Conservation (phyloP, 2,329 filamentous ascomycete species). For the Aspergillus sergii region DNA sequence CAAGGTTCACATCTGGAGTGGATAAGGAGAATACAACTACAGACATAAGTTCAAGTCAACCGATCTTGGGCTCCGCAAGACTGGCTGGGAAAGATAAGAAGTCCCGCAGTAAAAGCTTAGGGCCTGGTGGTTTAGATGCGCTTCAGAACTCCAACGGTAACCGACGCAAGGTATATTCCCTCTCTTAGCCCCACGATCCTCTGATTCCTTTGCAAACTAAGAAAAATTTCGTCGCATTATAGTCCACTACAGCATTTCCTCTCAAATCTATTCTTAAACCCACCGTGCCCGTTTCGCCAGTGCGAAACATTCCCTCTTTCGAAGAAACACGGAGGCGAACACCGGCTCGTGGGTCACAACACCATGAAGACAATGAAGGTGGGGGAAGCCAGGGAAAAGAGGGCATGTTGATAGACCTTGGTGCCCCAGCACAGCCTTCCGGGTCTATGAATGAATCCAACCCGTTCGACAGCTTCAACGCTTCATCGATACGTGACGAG, state of each 20-base stretch:
- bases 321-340: conserved; percentile 53
- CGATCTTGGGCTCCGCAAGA: conserved; percentile 27
- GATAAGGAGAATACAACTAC: conserved; percentile 81
- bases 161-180: conserved; percentile 70
- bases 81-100: conserved; percentile 59
- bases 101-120: conserved; percentile 92
- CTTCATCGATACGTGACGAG: conserved; percentile 45
- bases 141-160: conserved; percentile 76
- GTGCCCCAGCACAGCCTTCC: conserved; percentile 39
- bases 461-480: conserved; percentile 51
- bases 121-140: conserved; percentile 84
- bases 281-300: conserved; percentile 66
- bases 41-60: conserved; percentile 57
- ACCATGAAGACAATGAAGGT: conserved; percentile 21
- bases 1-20: conserved; percentile 49
- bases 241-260: conserved; percentile 44
- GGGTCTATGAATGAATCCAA: conserved; percentile 46
- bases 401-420: conserved; percentile 47
- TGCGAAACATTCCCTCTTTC: conserved; percentile 66
- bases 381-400: conserved; percentile 27
- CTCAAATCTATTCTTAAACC: conserved; percentile 79
- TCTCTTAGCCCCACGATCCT: conserved; percentile 3
- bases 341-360: conserved; percentile 35
- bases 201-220: conserved; percentile 8
- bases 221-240: conserved; percentile 22